phyloP scores from a whole-genome alignment of 805 yeast species.

The Grigorovia yakushimaensis region DNA sequence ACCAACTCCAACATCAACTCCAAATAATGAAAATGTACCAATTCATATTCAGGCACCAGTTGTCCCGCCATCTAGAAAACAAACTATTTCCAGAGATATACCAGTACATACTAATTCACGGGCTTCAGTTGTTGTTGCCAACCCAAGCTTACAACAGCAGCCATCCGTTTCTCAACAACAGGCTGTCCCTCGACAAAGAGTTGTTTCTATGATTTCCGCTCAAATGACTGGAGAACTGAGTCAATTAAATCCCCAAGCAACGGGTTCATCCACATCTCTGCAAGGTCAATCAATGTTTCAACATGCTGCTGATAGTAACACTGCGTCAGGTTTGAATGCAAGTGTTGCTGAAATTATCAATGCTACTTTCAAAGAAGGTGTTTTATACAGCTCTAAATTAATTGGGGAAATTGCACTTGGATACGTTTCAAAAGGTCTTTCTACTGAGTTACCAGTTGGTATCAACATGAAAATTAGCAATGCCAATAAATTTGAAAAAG shows the following conservation, averaged over 20 bases:
- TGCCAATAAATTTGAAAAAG: slow-evolving; percentile 34
- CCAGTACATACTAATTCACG: slow-evolving; percentile 12
- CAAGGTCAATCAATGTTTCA: slow-evolving; percentile 31
- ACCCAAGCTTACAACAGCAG: slow-evolving; percentile 33
- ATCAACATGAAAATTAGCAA: slow-evolving; percentile 36
- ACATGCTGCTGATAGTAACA: slow-evolving; percentile 36
- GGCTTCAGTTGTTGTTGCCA: slow-evolving; percentile 22
- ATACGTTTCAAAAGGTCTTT: slow-evolving; percentile 34
- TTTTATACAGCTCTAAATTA: slow-evolving; percentile 46
- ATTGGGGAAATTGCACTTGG: slow-evolving; percentile 84
- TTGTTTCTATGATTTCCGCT: slow-evolving; percentile 12
- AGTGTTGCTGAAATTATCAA: slow-evolving; percentile 80
- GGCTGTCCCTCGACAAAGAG: too few species aligned
- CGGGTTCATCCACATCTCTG: slow-evolving; percentile 34
- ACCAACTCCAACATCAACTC: slow-evolving; percentile 14
- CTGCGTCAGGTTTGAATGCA: slow-evolving; percentile 59
- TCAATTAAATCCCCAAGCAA: slow-evolving; percentile 34
- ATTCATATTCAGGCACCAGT: slow-evolving; percentile 38
- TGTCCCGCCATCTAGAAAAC: slow-evolving; percentile 50
- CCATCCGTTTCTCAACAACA: slow-evolving; percentile 37
- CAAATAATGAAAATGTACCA: slow-evolving; percentile 7
- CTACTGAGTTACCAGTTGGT: slow-evolving; percentile 32
- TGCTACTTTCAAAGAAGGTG: slow-evolving; percentile 65
- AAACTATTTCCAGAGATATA: slow-evolving; percentile 6
- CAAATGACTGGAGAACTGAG: slow-evolving; percentile 26